Evolutionary conservation across 2,329 filamentous ascomycete species (phyloP).

Genomic region (Ambrosiella cleistominuta): DNA sequence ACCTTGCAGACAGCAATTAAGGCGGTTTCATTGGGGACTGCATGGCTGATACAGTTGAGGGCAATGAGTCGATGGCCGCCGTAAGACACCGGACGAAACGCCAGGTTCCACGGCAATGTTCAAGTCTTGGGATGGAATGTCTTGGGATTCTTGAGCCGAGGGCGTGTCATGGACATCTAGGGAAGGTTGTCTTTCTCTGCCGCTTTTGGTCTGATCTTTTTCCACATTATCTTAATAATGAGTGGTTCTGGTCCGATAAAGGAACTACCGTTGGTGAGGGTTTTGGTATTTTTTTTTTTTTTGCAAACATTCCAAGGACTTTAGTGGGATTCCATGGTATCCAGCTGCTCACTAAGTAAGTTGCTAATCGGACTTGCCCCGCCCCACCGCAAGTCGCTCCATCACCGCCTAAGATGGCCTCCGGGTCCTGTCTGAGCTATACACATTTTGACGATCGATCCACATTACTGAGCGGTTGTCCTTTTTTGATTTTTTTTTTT

Average conservation of each 20-base stretch:
- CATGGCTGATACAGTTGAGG: no score
- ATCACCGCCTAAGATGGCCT: no score
- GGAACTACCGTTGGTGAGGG: no score
- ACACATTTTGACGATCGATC: no score
- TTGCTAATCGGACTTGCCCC: not conserved
- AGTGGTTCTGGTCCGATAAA: not conserved
- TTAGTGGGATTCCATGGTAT: not conserved
- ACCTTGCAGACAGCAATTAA: conserved; percentile 12
- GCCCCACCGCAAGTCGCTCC: not conserved
- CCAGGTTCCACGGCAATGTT: no score
- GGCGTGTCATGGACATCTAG: not conserved
- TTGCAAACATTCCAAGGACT: no score
- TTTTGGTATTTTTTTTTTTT: no score
- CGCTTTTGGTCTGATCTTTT: not conserved
- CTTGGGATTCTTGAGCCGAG: no score
- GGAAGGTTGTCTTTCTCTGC: not conserved
- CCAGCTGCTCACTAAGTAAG: not conserved
- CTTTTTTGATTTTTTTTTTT: not conserved
- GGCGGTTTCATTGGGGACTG: not conserved
- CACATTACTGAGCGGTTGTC: not conserved
- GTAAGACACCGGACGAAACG: no score
- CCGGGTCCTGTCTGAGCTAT: no score
- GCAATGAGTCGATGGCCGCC: no score
- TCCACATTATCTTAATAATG: not conserved
- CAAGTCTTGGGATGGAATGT: no score